Conservation (phyloP, 2,329 filamentous ascomycete species). For the Annulohypoxylon truncatum region DNA sequence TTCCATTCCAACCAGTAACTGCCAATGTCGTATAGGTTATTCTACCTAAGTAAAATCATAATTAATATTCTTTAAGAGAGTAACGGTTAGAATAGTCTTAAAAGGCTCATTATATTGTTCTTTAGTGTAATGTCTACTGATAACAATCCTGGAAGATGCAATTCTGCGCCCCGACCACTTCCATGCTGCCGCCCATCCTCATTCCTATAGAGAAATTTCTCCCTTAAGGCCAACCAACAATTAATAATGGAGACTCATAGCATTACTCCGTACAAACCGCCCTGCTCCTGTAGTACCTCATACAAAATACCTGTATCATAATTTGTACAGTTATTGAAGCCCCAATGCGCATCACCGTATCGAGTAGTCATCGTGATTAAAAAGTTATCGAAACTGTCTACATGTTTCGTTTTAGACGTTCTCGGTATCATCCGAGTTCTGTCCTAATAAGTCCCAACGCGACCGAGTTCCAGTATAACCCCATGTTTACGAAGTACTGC, state of each 20-base stretch:
- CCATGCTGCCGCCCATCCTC: constrained; percentile 10
- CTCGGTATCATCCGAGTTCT: constrained; percentile 1
- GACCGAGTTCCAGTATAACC: background rate
- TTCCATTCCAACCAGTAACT: background rate
- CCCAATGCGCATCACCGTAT: constrained; percentile 20
- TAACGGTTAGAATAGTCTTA: background rate
- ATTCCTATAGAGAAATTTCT: background rate
- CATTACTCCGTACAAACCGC: constrained; percentile 29
- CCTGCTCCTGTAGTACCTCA: constrained; percentile 30
- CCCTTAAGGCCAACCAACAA: constrained; percentile 23
- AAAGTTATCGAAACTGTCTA: constrained; percentile 29
- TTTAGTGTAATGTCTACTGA: constrained; percentile 24
- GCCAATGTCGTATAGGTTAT: background rate
- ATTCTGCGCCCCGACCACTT: constrained; percentile 15
- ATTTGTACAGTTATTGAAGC: constrained; percentile 43
- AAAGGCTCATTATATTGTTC: constrained; percentile 24
- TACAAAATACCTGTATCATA: constrained; percentile 43
- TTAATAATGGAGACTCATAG: constrained; percentile 23
- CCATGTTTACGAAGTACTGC: constrained; percentile 57
- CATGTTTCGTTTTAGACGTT: constrained; percentile 18
- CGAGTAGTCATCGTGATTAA: constrained; percentile 29
- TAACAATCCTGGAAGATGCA: constrained; percentile 27
- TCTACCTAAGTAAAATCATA: background rate
- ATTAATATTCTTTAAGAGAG: background rate
- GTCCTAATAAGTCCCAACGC: constrained; percentile 6